Conservation (phyloP, 1,284 basidiomycete genomes). For the Trametes polyzona region DNA sequence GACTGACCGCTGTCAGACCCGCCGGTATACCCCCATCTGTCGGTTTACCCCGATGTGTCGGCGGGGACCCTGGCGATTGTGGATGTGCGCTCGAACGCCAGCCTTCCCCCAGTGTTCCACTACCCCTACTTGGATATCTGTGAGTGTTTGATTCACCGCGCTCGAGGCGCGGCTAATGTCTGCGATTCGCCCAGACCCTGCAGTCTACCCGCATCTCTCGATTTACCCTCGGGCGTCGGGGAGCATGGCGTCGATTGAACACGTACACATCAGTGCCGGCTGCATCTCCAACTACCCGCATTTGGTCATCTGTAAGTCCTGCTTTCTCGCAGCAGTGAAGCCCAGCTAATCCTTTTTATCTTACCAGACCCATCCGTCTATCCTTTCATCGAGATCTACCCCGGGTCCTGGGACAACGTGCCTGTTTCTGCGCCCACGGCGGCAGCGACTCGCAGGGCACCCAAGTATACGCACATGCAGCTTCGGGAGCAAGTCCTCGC, state of each 20-base stretch:
- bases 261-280: no score
- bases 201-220: no score
- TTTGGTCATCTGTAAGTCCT: no score
- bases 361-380: slow-evolving; percentile 38
- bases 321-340: no score
- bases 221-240: no score
- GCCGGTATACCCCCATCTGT: slow-evolving; percentile 44
- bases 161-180: neutral
- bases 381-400: slow-evolving; percentile 48
- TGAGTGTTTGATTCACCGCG: neutral
- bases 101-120: neutral
- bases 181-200: no score
- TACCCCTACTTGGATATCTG: slow-evolving; percentile 23
- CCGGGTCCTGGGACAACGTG: slow-evolving; percentile 26
- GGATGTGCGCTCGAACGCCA: neutral
- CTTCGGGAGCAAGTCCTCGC: slow-evolving; percentile 13
- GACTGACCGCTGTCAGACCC: slow-evolving; percentile 20
- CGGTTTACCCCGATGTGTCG: slow-evolving; percentile 41
- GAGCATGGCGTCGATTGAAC: no score
- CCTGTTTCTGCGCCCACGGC: neutral
- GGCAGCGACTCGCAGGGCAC: neutral
- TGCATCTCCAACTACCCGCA: no score
- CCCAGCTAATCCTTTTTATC: no score
- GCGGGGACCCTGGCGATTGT: neutral
- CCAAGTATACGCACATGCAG: slow-evolving; percentile 27